A percentile compares a stretch with the other conserved stretches of the same genome.
Conservation (phyloP, 495 filamentous ascomycete species). For the Penicillium cinerascens region DNA sequence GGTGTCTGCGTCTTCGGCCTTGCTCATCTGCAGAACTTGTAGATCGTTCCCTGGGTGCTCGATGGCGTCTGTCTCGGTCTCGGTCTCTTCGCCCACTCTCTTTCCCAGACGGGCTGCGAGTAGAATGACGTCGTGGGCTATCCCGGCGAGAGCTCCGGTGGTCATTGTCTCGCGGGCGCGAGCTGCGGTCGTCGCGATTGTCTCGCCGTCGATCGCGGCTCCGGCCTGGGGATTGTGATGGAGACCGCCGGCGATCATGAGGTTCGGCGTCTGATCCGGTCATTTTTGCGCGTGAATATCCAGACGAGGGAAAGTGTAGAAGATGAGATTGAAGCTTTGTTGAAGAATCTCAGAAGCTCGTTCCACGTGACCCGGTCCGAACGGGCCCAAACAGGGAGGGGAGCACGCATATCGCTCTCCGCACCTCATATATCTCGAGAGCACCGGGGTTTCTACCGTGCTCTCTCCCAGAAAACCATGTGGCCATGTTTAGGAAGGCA, state of each 20-base stretch:
- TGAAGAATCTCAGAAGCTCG: slow-evolving; percentile 10
- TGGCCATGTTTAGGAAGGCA: slow-evolving; percentile 39
- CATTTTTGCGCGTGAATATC: slow-evolving; percentile 15
- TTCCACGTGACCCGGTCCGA: slow-evolving; percentile 22
- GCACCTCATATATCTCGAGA: slow-evolving; percentile 7
- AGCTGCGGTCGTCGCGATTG: slow-evolving; percentile 26
- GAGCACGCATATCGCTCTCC: not conserved
- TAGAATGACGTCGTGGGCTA: slow-evolving; percentile 24
- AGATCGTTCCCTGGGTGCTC: slow-evolving; percentile 26
- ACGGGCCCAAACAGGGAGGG: slow-evolving; percentile 3
- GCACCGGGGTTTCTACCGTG: slow-evolving; percentile 13
- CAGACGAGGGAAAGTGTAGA: not conserved
- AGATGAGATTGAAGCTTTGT: not conserved
- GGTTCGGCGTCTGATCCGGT: slow-evolving; percentile 18
- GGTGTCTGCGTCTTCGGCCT: slow-evolving; percentile 29
- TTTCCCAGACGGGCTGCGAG: slow-evolving; percentile 28
- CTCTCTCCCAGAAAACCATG: slow-evolving; percentile 32
- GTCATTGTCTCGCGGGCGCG: slow-evolving; percentile 27
- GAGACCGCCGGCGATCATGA: slow-evolving; percentile 22
- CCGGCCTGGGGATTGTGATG: slow-evolving; percentile 18
- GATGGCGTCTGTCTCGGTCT: slow-evolving; percentile 22
- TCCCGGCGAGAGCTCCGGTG: slow-evolving; percentile 32
- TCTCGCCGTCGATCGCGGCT: slow-evolving; percentile 26
- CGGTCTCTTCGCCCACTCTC: slow-evolving; percentile 20
- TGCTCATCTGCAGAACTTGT: slow-evolving; percentile 23